phyloP scores from a whole-genome alignment of 306 rosid species.

The Glycine soja region DNA sequence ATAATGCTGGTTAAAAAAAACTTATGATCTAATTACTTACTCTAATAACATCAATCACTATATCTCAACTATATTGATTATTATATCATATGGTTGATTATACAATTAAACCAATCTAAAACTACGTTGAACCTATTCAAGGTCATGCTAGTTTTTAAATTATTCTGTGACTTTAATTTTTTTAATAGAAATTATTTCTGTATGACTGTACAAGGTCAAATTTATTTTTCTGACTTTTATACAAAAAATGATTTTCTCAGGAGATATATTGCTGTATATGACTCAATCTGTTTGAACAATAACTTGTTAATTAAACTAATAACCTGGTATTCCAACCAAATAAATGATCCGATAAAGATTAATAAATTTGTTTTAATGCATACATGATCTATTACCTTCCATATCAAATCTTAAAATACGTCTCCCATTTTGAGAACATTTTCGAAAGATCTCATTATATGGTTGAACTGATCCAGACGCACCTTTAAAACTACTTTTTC shows the following conservation, averaged over 20 bases:
- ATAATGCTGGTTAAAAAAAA: neutral
- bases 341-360: neutral
- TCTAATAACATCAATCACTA: neutral
- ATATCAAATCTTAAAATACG: neutral
- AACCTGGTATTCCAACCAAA: neutral
- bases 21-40: neutral
- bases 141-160: neutral
- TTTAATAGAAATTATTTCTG: neutral
- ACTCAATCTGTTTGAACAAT: neutral
- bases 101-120: neutral
- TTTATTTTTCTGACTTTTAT: neutral
- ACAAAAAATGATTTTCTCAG: neutral
- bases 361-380: neutral
- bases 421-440: constrained; percentile 1
- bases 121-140: neutral
- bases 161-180: neutral
- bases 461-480: neutral
- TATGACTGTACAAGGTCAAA: neutral
- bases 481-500: neutral
- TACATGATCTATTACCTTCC: neutral
- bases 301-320: neutral
- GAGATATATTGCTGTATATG: neutral
- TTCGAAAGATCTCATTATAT: constrained; percentile 8
- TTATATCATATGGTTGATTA: neutral
- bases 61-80: neutral